Percentiles rank a stretch among this genome's conserved stretches.
phyloP scores from a whole-genome alignment of 768 basidiomycete species.

The Leccinum uliginosum region DNA sequence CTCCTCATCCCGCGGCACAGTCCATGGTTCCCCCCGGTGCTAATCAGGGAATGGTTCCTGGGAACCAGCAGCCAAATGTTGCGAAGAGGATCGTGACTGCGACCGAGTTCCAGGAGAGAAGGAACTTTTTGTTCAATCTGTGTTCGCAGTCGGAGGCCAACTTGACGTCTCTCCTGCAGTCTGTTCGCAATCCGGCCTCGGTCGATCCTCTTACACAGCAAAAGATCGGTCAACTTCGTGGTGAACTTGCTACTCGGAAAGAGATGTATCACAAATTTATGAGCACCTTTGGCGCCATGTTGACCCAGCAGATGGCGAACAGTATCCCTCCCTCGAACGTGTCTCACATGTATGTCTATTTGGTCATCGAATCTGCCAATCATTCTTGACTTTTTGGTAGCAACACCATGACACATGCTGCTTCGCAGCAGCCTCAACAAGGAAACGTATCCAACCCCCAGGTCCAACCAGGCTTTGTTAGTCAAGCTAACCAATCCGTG shows the following conservation, averaged over 20 bases:
- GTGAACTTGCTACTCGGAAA: slow-evolving; percentile 30
- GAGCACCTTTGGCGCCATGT: slow-evolving; percentile 22
- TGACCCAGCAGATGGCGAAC: slow-evolving; percentile 25
- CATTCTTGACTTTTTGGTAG: slow-evolving; percentile 15
- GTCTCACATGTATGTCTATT: slow-evolving; percentile 33
- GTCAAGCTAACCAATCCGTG: slow-evolving; percentile 14
- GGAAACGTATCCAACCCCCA: slow-evolving; percentile 9
- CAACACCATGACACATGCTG: slow-evolving; percentile 13
- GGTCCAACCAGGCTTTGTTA: slow-evolving; percentile 19
- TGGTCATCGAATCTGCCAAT: not conserved
- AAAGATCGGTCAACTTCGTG: slow-evolving; percentile 15
- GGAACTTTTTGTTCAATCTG: slow-evolving; percentile 4
- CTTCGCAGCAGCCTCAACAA: slow-evolving; percentile 19
- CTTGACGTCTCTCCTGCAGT: slow-evolving; percentile 6
- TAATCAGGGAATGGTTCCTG: slow-evolving; percentile 23
- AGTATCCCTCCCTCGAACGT: slow-evolving; percentile 20
- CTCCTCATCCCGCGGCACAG: slow-evolving; percentile 37
- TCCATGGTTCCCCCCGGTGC: slow-evolving; percentile 16
- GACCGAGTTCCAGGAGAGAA: slow-evolving; percentile 25
- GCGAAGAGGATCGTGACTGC: slow-evolving; percentile 21
- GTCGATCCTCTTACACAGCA: slow-evolving; percentile 17
- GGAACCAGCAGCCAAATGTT: slow-evolving; percentile 18
- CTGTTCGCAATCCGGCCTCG: slow-evolving; percentile 9
- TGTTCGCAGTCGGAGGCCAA: slow-evolving; percentile 14
- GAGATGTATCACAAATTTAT: slow-evolving; percentile 38